phyloP scores from a whole-genome alignment of 768 basidiomycete species.

The Lepiota brunneoincarnata region DNA sequence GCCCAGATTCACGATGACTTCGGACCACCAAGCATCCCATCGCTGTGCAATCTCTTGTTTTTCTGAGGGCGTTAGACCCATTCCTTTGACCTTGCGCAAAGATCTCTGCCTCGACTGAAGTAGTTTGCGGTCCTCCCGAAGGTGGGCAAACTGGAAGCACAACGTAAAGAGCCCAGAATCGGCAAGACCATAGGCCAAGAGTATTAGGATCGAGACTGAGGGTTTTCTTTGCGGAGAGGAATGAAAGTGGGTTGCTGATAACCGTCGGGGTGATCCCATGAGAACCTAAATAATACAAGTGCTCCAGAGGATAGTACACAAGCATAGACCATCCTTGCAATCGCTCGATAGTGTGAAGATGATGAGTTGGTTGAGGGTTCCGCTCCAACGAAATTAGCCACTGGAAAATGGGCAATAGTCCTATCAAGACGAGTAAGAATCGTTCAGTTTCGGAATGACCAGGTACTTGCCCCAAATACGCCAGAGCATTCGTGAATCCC shows the following conservation, averaged over 20 bases:
- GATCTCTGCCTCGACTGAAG: slow-evolving; percentile 52
- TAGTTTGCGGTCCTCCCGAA: slow-evolving; percentile 64
- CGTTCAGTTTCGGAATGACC: neutral
- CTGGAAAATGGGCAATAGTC: slow-evolving; percentile 74
- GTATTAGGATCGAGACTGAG: slow-evolving; percentile 43
- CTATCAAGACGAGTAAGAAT: slow-evolving; percentile 30
- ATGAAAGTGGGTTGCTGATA: slow-evolving; percentile 42
- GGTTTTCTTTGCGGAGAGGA: slow-evolving; percentile 39
- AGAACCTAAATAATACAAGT: slow-evolving; percentile 63
- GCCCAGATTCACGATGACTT: slow-evolving; percentile 66
- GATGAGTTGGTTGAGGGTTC: slow-evolving; percentile 66
- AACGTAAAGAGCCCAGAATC: slow-evolving; percentile 82
- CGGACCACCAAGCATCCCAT: slow-evolving; percentile 70
- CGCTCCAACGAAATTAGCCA: slow-evolving; percentile 78
- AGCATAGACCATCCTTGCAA: slow-evolving; percentile 81
- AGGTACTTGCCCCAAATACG: slow-evolving; percentile 72
- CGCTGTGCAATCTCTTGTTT: slow-evolving; percentile 53
- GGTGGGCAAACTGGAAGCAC: slow-evolving; percentile 72
- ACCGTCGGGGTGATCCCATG: slow-evolving; percentile 59
- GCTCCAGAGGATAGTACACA: slow-evolving; percentile 76
- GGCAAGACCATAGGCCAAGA: slow-evolving; percentile 68
- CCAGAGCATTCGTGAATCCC: slow-evolving; percentile 72
- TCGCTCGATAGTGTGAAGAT: slow-evolving; percentile 73
- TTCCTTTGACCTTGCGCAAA: slow-evolving; percentile 56
- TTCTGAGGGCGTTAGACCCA: slow-evolving; percentile 44